Conservation (phyloP, 768 basidiomycete species). For the Boletus vinaceobasis region DNA sequence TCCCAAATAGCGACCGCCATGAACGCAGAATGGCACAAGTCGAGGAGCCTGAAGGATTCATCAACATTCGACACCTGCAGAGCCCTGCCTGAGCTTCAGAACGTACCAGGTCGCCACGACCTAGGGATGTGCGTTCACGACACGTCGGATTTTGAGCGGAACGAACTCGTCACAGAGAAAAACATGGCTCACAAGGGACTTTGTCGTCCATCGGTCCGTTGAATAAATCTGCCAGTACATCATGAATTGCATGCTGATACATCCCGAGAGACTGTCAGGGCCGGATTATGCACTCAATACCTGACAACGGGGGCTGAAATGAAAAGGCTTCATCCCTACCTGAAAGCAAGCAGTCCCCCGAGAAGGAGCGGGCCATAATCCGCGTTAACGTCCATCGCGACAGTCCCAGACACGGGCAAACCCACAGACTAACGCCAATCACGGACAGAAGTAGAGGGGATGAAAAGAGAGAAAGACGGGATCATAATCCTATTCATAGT, state of each 20-base stretch:
- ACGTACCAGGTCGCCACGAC: constrained; percentile 22
- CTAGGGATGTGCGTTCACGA: constrained; percentile 1
- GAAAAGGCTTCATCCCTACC: constrained; percentile 1
- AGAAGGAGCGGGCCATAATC: constrained; percentile 21
- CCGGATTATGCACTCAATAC: neutral
- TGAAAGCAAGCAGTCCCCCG: constrained; percentile 23
- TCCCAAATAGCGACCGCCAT: constrained; percentile 24
- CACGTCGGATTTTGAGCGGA: neutral
- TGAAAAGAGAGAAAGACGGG: neutral
- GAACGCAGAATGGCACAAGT: constrained; percentile 23
- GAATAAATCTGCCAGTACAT: constrained; percentile 22
- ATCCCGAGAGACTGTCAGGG: constrained; percentile 22
- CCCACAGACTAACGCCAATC: neutral
- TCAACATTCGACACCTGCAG: neutral
- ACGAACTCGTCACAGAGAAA: neutral
- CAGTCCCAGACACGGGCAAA: constrained; percentile 1
- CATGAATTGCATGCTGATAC: constrained; percentile 25
- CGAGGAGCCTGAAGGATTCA: constrained; percentile 15
- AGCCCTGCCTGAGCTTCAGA: no score
- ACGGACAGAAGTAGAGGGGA: neutral
- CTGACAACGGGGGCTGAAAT: neutral
- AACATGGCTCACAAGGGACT: constrained; percentile 14
- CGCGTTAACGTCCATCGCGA: neutral
- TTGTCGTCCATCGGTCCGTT: constrained; percentile 15
- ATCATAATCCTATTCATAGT: neutral